Conservation (phyloP, 1,139 yeast species). For the Lodderomyces beijingensis region DNA sequence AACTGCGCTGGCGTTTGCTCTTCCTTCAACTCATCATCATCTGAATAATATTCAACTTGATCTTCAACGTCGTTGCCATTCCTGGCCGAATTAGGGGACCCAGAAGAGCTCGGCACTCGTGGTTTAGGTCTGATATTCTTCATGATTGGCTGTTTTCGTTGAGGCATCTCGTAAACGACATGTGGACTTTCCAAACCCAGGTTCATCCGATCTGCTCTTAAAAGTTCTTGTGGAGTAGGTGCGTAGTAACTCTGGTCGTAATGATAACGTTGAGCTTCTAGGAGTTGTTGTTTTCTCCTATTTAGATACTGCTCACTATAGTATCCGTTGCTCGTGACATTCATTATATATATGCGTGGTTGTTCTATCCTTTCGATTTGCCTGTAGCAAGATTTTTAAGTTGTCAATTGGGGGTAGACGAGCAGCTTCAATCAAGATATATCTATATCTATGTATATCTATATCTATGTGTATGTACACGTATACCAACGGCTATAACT, state of each 20-base stretch:
- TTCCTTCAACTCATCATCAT: conserved; percentile 27
- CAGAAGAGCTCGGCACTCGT: conserved; percentile 1
- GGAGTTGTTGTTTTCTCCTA: conserved; percentile 7
- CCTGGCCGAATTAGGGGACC: conserved; percentile 3
- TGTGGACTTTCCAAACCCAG: too few relatives aligned
- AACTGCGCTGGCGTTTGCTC: conserved; percentile 38
- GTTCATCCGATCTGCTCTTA: too few relatives aligned
- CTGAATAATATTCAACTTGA: conserved; percentile 13
- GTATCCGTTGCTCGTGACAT: conserved; percentile 14
- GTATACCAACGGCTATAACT: too few relatives aligned
- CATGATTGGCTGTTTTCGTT: conserved; percentile 8
- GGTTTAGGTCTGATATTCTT: conserved; percentile 9
- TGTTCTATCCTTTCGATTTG: too few relatives aligned
- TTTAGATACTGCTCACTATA: conserved; percentile 13
- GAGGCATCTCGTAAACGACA: too few relatives aligned
- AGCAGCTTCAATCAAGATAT: too few relatives aligned
- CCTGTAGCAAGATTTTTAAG: too few relatives aligned
- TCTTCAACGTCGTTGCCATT: not conserved
- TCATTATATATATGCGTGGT: too few relatives aligned
- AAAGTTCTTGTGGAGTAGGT: conserved; percentile 5
- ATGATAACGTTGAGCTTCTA: conserved; percentile 5
- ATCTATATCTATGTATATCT: too few relatives aligned
- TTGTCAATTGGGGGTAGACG: too few relatives aligned
- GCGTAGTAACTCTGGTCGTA: conserved; percentile 2
- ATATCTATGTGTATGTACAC: too few relatives aligned